A percentile compares a stretch with the other conserved stretches of the same genome.
Evolutionary conservation across 129 eudicot species (phyloP).

Genomic region (Deinandra increscens): DNA sequence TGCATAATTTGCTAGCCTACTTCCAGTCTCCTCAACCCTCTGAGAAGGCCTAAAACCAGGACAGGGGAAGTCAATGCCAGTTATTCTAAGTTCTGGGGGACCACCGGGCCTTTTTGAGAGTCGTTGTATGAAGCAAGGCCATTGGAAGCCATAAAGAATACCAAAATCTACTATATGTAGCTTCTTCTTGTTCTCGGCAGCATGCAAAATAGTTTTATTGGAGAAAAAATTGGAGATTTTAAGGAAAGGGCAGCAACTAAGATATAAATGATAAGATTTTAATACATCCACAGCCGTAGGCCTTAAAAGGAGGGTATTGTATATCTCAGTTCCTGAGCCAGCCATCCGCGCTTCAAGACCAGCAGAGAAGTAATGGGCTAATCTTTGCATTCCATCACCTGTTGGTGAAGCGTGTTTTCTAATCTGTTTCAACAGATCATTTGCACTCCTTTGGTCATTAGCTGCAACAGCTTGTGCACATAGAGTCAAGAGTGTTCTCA

Average conservation of each 20-base stretch:
- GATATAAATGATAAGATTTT: slow-evolving; percentile 68
- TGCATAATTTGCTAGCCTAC: slow-evolving; percentile 62
- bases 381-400: slow-evolving; percentile 84
- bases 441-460: slow-evolving; percentile 56
- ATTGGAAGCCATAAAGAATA: slow-evolving; percentile 73
- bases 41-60: slow-evolving; percentile 74
- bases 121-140: slow-evolving; percentile 75
- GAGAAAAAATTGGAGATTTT: slow-evolving; percentile 62
- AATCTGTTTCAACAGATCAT: slow-evolving; percentile 65
- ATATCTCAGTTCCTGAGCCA: slow-evolving; percentile 65
- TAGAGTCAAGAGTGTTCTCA: slow-evolving; percentile 64
- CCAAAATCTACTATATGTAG: slow-evolving; percentile 75
- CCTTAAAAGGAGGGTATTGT: slow-evolving; percentile 40
- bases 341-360: slow-evolving; percentile 92
- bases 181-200: slow-evolving; percentile 43
- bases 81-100: slow-evolving; percentile 75
- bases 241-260: slow-evolving; percentile 64
- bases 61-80: slow-evolving; percentile 73
- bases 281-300: slow-evolving; percentile 62
- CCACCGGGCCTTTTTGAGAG: slow-evolving; percentile 68
- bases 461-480: slow-evolving; percentile 90
- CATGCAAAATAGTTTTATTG: slow-evolving; percentile 55
- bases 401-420: slow-evolving; percentile 59
- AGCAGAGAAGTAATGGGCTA: slow-evolving; percentile 71
- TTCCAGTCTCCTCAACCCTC: slow-evolving; percentile 81